Conservation (phyloP, 2,329 filamentous ascomycete species). For the Pseudogymnoascus sp. region DNA sequence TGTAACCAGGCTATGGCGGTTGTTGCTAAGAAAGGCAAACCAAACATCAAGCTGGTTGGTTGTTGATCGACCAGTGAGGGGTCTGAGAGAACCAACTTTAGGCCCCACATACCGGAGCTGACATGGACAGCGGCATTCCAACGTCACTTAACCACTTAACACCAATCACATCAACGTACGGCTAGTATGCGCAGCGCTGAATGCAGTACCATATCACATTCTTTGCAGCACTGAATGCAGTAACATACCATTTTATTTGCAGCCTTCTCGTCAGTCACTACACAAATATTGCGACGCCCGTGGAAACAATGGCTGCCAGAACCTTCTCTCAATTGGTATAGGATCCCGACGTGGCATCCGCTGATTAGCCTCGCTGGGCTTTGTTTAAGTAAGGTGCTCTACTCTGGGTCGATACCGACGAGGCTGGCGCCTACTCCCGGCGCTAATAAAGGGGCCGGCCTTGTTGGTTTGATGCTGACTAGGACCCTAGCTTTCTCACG, state of each 20-base stretch:
- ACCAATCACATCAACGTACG: neutral
- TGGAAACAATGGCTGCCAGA: neutral
- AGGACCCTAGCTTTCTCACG: neutral
- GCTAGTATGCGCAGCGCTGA: neutral
- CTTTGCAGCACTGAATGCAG: neutral
- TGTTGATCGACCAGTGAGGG: neutral
- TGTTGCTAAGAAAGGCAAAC: neutral
- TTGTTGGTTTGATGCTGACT: neutral
- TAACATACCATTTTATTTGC: neutral
- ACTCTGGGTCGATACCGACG: neutral
- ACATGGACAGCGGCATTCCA: neutral
- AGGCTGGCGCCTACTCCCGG: neutral
- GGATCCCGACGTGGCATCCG: neutral
- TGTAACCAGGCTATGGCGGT: neutral
- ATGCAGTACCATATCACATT: neutral
- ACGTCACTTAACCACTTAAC: neutral
- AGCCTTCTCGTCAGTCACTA: neutral
- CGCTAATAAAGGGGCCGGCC: neutral
- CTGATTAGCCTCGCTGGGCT: constrained; percentile 21
- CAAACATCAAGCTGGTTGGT: neutral
- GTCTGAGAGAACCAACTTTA: neutral
- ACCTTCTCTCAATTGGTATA: neutral
- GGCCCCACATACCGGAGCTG: neutral
- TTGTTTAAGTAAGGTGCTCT: too few species aligned
- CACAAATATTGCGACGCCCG: neutral